phyloP scores from a whole-genome alignment of 106 monocot genomes.

The Dioscorea zingiberensis region DNA sequence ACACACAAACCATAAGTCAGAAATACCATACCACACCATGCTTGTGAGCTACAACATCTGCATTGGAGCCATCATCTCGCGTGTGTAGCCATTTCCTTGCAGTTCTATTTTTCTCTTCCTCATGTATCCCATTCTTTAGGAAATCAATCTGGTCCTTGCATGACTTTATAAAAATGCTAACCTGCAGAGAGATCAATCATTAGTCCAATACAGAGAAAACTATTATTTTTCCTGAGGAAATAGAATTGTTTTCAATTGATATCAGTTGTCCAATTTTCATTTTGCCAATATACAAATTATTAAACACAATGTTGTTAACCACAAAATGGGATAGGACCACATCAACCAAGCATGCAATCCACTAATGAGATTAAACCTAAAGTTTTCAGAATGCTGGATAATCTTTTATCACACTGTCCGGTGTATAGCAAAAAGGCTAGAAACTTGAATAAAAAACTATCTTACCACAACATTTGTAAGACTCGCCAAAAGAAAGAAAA shows the following conservation, averaged over 20 bases:
- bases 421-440: no score
- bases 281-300: no score
- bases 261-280: no score
- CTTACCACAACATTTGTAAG: not conserved
- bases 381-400: no score
- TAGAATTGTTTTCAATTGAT: no score
- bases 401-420: no score
- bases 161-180: constrained; percentile 73
- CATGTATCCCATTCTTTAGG: constrained; percentile 74
- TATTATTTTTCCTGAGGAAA: not conserved
- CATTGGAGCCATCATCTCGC: constrained; percentile 43
- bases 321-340: no score
- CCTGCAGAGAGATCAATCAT: constrained; percentile 27
- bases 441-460: no score
- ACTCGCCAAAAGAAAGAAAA: not conserved
- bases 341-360: no score
- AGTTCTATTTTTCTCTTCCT: constrained; percentile 50
- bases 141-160: constrained; percentile 99
- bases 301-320: no score
- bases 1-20: not conserved
- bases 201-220: not conserved
- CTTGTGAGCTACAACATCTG: constrained; percentile 79
- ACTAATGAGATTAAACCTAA: no score
- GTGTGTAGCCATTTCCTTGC: constrained; percentile 58
- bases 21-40: constrained; percentile 79